These are phyloP conservation scores for Ascodesmis nigricans DNA, from an alignment of 495 filamentous ascomycete species.

Conservation along the genomic window DNA sequence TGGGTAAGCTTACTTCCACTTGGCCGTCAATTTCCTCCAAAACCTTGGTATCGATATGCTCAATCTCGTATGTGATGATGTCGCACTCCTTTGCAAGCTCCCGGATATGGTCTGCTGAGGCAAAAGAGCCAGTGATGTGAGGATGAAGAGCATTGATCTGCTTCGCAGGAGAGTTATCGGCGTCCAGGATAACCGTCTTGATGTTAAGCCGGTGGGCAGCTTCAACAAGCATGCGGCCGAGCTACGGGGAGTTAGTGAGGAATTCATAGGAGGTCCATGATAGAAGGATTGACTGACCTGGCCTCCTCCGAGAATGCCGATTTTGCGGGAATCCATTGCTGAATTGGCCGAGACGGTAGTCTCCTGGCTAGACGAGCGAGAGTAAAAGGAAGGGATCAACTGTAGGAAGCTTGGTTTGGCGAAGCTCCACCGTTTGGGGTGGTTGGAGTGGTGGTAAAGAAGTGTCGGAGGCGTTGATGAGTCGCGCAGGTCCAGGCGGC, in stretches of 20 bases:
- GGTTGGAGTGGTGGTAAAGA: too few species aligned
- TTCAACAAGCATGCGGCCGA: conserved; percentile 91
- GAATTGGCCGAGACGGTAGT: too few species aligned
- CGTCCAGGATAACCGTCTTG: conserved; percentile 59
- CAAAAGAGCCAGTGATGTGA: conserved; percentile 56
- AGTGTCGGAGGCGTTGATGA: too few species aligned
- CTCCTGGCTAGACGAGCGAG: not conserved
- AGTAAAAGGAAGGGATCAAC: not conserved
- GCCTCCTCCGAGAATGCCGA: conserved; percentile 55
- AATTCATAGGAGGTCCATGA: not conserved
- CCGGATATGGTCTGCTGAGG: conserved; percentile 40
- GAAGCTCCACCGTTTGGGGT: too few species aligned
- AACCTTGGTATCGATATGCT: conserved; percentile 87
- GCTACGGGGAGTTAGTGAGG: conserved; percentile 13
- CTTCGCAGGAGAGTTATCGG: conserved; percentile 60
- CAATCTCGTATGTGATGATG: conserved; percentile 87
- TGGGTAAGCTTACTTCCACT: conserved; percentile 26
- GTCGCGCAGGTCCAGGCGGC: too few species aligned
- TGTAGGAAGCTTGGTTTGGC: too few species aligned
- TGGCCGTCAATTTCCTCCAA: conserved; percentile 55
- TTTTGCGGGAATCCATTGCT: conserved; percentile 23
- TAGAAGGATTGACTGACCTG: conserved; percentile 28
- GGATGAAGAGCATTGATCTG: conserved; percentile 55
- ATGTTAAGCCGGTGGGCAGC: conserved; percentile 72
- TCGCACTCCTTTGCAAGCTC: conserved; percentile 57